Base-by-base conservation (phyloP, 768 basidiomycete species). In the Kwoniella pini region DNA sequence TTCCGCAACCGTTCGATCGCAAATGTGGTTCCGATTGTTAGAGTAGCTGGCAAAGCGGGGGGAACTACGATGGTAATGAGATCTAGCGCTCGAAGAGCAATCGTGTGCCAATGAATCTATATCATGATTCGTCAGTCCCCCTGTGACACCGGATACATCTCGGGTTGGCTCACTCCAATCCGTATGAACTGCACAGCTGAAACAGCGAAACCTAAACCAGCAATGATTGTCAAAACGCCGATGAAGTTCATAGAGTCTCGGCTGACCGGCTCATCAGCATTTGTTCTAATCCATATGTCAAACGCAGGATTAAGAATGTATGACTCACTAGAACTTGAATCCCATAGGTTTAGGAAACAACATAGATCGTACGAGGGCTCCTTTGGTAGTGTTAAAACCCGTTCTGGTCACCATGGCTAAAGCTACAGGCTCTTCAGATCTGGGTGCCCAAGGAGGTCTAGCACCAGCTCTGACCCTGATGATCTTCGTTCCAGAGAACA, bases 271-370 rank as follows among this genome's bases (percentile, higher is more conserved):
- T 39, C 43, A 28, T 60, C 27, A 60, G 49, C 38, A 17, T 9
- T n/a, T 46, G n/a, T n/a, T n/a, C n/a, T n/a, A n/a, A n/a, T n/a
- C n/a, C n/a, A n/a, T n/a, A n/a, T n/a, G 11, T 26, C 7, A 21
- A 3, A 24, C n/a, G n/a, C 3, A 50, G 9, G 5, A 24, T 17
- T 7, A 24, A 17, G 21, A 9, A 44, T 7, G 88, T 82, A 31
- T 90, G 13, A 67, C 74, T 30, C 88, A 87, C 80, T 98, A 98
- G 80, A 99, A 98, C 77, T 96, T 96, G 85, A 99, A 99, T 0
- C 93, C 95, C 63, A 96, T 93, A 0, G 95, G 94, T 74, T 96
- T 97, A 0, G 96, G 96, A 81, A 94, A 99, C 15, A 99, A 82
- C 95, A 99, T 99, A 0, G 95, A 97, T 22, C 96, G 84, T 22